Base-by-base conservation (phyloP, 805 yeast genomes). In the Zygosaccharomyces gambellarensis region DNA sequence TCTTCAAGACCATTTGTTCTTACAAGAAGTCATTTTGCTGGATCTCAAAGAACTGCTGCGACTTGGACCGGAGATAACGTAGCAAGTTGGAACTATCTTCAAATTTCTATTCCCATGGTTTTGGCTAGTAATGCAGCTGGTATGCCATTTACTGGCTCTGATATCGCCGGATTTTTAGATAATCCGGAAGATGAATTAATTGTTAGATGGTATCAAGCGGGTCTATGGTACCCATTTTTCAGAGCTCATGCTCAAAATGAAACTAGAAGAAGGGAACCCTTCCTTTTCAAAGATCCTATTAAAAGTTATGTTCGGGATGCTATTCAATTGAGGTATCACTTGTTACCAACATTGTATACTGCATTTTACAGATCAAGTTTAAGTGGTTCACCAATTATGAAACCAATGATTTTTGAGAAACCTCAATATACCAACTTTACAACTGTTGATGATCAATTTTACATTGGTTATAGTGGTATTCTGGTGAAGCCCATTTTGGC, bases 41-140 rank as follows among this genome's bases (percentile, higher is more conserved):
- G 99, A 0, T 87, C 97, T 2, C 98, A 94, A 68, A 76, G 90
- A 58, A 75, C 94, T 0, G 83, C 94, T 0, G 96, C 98, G 0
- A 84, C 87, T 80, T 94, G 99, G 99, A 89, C 97, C 0, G 99
- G 99, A 39, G 99, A 94, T 66, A 94, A 92, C 66, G 84, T 81
- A 78, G 88, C 97, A 2, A 84, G 78, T 56, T 94, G 99, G 99
- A 94, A 85, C 54, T 86, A 88, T 60, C 73, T 94, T 52, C 75
- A 77, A 57, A 75, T 80, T 5, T 87, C 97, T 0, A 77, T 89
- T 41, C 97, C 98, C 6, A 90, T 90, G 96, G 68, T 88, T 11
- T 72, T 94, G 50, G 87, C 95, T 3, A 77, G 83, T 56, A 89
- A 90, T 43, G 71, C 87, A 27, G 87, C 81, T 1, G 96, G 96